Conservation (phyloP, 1,284 basidiomycete species). For the Chalciporus sp. region DNA sequence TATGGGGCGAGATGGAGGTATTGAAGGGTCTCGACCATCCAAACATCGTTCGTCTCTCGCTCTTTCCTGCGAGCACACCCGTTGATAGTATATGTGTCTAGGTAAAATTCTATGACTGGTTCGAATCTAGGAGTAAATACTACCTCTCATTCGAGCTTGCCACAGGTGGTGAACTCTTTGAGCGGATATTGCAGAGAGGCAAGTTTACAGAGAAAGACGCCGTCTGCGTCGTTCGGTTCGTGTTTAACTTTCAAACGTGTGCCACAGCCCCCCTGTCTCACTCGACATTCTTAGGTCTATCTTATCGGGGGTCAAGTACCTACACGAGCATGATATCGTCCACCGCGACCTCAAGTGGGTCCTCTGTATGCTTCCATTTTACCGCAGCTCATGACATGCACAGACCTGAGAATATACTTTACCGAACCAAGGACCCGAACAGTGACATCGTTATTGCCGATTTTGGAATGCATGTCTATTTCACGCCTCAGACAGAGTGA, state of each 20-base stretch:
- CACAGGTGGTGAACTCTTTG: slow-evolving; percentile 87
- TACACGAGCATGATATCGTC: slow-evolving; percentile 87
- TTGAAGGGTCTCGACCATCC: slow-evolving; percentile 85
- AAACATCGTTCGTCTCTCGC: slow-evolving; percentile 70
- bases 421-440: slow-evolving; percentile 71
- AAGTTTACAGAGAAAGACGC: slow-evolving; percentile 93
- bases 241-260: neutral
- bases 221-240: slow-evolving; percentile 63
- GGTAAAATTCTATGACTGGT: slow-evolving; percentile 94
- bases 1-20: slow-evolving; percentile 91
- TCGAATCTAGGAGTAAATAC: slow-evolving; percentile 89
- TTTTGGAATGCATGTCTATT: slow-evolving; percentile 85
- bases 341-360: slow-evolving; percentile 88
- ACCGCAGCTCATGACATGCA: neutral
- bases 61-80: neutral
- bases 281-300: slow-evolving; percentile 53
- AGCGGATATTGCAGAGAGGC: slow-evolving; percentile 78
- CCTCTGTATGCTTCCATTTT: neutral
- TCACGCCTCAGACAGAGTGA: neutral
- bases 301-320: slow-evolving; percentile 78
- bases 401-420: slow-evolving; percentile 94
- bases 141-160: slow-evolving; percentile 93
- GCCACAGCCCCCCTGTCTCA: slow-evolving; percentile 2
- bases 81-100: slow-evolving; percentile 29
- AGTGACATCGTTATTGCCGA: slow-evolving; percentile 92